phyloP scores from a whole-genome alignment of 441 rosid genomes.

The Dalechampia spathulata region DNA sequence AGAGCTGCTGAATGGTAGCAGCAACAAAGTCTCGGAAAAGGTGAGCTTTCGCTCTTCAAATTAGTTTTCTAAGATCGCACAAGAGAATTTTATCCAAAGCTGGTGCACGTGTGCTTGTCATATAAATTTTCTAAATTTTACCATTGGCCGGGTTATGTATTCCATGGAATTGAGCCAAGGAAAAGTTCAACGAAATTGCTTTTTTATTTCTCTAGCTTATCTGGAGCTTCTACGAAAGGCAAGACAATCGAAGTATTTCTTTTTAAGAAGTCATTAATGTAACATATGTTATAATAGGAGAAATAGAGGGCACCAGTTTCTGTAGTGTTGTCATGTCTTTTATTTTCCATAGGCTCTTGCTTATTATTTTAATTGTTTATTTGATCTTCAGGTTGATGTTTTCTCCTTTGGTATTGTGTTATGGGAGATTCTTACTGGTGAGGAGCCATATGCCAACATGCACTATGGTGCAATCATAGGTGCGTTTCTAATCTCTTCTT shows the following conservation, averaged over 20 bases:
- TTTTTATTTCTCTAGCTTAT: neutral
- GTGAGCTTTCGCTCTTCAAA: constrained; percentile 28
- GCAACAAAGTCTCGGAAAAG: constrained; percentile 94
- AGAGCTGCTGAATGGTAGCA: constrained; percentile 86
- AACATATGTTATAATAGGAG: neutral
- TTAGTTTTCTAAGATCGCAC: neutral
- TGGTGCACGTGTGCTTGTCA: neutral
- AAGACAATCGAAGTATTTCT: too few species aligned
- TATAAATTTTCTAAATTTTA: constrained; percentile 1
- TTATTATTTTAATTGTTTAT: constrained; percentile 7
- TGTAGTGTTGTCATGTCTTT: neutral
- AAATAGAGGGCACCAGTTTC: neutral
- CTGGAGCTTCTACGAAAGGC: neutral
- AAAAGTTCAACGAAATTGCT: neutral
- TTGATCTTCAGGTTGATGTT: constrained; percentile 64
- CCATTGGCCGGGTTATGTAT: neutral
- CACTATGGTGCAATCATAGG: constrained; percentile 97
- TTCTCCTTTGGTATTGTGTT: constrained; percentile 89
- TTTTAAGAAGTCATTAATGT: too few species aligned
- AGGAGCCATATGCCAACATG: constrained; percentile 96
- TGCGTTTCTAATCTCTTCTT: constrained; percentile 13
- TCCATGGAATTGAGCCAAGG: neutral
- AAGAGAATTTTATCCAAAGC: neutral
- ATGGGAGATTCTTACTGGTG: constrained; percentile 98
- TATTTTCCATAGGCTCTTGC: neutral